Base-by-base conservation (phyloP, 768 basidiomycete species). In the Pholiota microspora region DNA sequence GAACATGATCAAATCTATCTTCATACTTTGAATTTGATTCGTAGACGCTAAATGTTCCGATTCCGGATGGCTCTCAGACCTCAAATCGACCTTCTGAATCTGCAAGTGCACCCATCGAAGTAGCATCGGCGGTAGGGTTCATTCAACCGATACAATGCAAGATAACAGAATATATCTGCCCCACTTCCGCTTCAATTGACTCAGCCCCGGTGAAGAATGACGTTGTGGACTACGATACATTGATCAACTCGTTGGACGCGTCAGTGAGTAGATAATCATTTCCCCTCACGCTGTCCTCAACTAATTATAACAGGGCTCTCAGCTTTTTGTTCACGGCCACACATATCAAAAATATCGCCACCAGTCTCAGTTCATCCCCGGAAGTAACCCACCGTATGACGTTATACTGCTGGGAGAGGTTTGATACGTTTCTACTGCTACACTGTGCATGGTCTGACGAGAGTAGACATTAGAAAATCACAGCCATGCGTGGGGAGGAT, bases 401-500 rank as follows among this genome's bases (percentile, higher is more conserved):
- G 59, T 67, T 49, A 53, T 67, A 48, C 60, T 67, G 34, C 49
- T 72, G 27, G 80, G 80, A 49, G 71, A 80, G 71, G 78, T 78
- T 56, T 51, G 72, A 64, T 34, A 48, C 47, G 13, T 48, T 35
- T 42, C 51, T 31, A 24, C n/a, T 13, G 29, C 31, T 49, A 29
- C 42, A 48, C n/a, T 29, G 34, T 45, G 21, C 28, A 42, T 49
- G 55, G 27, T 57, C 59, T 64, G 42, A 61, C 49, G 27, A 56
- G 53, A 28, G 28, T 32, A 86, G 85, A 86, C 85, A 1, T 70
- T 77, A 42, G 68, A 61, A 45, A 74, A 75, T 45, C 80, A 83
- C 51, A 82, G 83, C 55, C 71, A 73, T 34, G 83, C 84, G 7
- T 91, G 89, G 86, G 85, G 83, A 4, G 80, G 81, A 9, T 88